Evolutionary conservation across 83 land plant genomes (phyloP).

Genomic region (Picea abies): DNA sequence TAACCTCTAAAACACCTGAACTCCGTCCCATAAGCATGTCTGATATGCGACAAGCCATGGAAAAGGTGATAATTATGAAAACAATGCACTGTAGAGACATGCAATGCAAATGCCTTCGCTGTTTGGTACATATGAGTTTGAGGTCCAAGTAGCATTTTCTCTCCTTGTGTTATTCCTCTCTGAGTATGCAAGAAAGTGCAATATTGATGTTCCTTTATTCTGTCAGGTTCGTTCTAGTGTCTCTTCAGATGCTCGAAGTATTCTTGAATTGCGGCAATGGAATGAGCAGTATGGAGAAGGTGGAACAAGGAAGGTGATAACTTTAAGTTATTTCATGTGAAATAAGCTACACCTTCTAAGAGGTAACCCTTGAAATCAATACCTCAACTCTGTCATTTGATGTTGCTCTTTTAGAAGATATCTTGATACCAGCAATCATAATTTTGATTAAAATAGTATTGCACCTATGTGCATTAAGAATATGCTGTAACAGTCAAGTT

Average conservation of each 20-base stretch:
- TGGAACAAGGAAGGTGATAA: conserved; percentile 19
- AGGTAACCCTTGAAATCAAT: conserved; percentile 6
- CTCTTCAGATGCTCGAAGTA: conserved; percentile 19
- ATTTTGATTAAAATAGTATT: too few relatives aligned
- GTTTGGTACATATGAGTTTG: neutral
- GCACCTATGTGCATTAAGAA: neutral
- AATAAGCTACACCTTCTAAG: neutral
- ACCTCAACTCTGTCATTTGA: neutral
- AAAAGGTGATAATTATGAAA: conserved; percentile 14
- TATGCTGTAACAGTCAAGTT: neutral
- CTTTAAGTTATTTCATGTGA: conserved; percentile 26
- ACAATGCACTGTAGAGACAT: neutral
- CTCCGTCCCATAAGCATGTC: conserved; percentile 13
- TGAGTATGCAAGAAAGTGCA: neutral
- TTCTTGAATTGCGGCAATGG: conserved; percentile 24
- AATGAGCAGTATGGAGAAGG: conserved; percentile 26
- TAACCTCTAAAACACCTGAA: conserved; percentile 9
- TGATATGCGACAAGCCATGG: conserved; percentile 15
- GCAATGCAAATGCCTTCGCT: neutral
- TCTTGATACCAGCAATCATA: neutral
- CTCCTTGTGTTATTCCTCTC: neutral
- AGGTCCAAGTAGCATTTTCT: neutral
- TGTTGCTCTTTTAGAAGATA: neutral
- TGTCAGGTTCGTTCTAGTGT: conserved; percentile 24
- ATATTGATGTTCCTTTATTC: neutral